Evolutionary conservation across 148 eudicot genomes (phyloP), one percentile per base, ranked within the genome.

Genomic region (Tetragonia tetragonoides): DNA sequence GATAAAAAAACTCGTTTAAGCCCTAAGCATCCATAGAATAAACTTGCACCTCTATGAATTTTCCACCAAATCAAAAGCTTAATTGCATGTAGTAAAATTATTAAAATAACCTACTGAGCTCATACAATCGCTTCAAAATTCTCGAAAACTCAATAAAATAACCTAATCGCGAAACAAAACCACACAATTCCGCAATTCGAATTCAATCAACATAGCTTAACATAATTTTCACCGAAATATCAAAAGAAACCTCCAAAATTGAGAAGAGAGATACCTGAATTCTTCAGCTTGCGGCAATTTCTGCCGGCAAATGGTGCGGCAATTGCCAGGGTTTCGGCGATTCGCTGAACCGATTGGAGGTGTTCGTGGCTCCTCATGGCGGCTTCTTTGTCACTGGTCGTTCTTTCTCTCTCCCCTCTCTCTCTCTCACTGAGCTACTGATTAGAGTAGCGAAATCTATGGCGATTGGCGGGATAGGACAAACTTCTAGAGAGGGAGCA

Each of bases 231-330:
- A 46, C 9, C 51, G 51, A 46, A 46, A 46, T 6, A 0, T 10
- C 7, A 1, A 46, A 10, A 46, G 51, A 46, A 46, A 10, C 11
- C 9, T 28, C 34, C 1, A 28, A 28, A 28, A 28, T 28, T 28
- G 34, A 28, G 34, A 1, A 28, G 34, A 69, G 18, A 79, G 42
- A 72, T 39, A 89, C 97, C 93, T 90, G 87, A 79, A 71, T 83
- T 87, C 86, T 88, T 91, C 75, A 91, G 82, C 78, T 91, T 93
- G 1, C 3, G 57, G 82, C 12, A 14, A 14, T 53, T 28, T 17
- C 20, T 3, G 70, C 37, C 28, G 83, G 72, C 9, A 68, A 59
- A 49, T 68, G 34, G 70, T 68, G 28, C 46, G 28, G 61, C 74
- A 75, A 75, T 2, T 66, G 65, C 69, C 51, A 80, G 71, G 75